phyloP scores from a whole-genome alignment of 108 stramenopile species.

The Cyclotella distinguenda region DNA sequence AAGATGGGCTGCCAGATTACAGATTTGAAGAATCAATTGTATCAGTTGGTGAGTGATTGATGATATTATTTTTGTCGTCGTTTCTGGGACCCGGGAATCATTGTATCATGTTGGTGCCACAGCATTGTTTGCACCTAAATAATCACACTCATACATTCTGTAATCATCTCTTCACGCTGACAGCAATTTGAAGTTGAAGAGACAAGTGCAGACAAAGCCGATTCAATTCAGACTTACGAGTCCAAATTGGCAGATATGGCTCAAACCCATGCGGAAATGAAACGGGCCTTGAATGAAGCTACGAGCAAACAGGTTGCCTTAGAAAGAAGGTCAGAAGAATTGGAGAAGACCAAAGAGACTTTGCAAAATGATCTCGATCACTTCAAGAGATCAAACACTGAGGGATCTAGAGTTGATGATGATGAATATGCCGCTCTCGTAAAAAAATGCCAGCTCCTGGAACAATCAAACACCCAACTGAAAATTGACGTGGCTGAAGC shows the following conservation, averaged over 20 bases:
- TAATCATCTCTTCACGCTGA: not conserved
- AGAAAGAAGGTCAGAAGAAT: slow-evolving; percentile 19
- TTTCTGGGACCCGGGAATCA: no score
- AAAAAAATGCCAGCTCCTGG: slow-evolving; percentile 29
- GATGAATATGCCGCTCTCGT: slow-evolving; percentile 12
- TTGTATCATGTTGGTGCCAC: not conserved
- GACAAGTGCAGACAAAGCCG: slow-evolving; percentile 47
- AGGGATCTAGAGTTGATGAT: slow-evolving; percentile 19
- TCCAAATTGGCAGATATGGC: slow-evolving; percentile 46
- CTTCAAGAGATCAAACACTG: slow-evolving; percentile 1
- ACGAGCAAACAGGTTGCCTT: slow-evolving; percentile 1
- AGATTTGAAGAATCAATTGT: slow-evolving; percentile 73
- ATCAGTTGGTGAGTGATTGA: slow-evolving; percentile 53
- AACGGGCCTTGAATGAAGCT: slow-evolving; percentile 9
- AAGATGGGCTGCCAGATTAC: slow-evolving; percentile 58
- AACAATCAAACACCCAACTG: slow-evolving; percentile 19
- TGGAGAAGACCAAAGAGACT: slow-evolving; percentile 15
- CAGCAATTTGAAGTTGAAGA: slow-evolving; percentile 68
- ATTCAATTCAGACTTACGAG: slow-evolving; percentile 21
- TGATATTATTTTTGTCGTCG: not conserved
- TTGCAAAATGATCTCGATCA: slow-evolving; percentile 23
- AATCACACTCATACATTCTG: not conserved
- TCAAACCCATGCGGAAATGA: slow-evolving; percentile 12
- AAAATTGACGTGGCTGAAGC: not conserved
- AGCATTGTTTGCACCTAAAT: no score